phyloP scores from a whole-genome alignment of 2,329 filamentous ascomycete genomes.

The Pseudogymnoascus pannorum region DNA sequence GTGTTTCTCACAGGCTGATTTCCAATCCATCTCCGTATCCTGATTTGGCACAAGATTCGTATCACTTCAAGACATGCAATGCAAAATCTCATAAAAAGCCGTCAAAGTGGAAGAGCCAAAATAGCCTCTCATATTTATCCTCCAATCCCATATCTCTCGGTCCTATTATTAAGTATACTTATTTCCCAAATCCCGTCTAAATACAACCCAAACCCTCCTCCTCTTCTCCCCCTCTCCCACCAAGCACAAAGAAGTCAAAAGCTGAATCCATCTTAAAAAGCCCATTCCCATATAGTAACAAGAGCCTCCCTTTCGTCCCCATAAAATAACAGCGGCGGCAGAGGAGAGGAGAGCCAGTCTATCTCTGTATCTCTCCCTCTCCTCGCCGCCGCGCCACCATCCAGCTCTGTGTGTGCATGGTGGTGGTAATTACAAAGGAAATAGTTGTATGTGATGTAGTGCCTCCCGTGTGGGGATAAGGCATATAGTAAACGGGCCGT shows the following conservation, averaged over 20 bases:
- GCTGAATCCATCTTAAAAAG: background rate
- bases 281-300: constrained; percentile 3
- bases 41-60: background rate
- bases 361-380: background rate
- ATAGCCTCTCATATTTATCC: background rate
- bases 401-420: background rate
- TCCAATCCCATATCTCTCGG: background rate
- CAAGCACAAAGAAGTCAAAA: background rate
- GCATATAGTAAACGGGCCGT: background rate
- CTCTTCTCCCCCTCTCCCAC: background rate
- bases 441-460: background rate
- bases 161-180: background rate
- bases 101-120: background rate
- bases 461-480: background rate
- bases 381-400: background rate
- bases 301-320: background rate
- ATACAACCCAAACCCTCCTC: background rate
- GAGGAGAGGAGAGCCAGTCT: background rate
- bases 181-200: background rate
- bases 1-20: too few relatives aligned
- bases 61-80: background rate
- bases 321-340: background rate
- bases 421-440: background rate
- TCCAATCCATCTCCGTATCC: background rate
- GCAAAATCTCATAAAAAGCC: background rate